A percentile compares a stretch with the other conserved stretches of the same genome.
Conservation (phyloP, 345 rosid species). For the Citrus reticulata region DNA sequence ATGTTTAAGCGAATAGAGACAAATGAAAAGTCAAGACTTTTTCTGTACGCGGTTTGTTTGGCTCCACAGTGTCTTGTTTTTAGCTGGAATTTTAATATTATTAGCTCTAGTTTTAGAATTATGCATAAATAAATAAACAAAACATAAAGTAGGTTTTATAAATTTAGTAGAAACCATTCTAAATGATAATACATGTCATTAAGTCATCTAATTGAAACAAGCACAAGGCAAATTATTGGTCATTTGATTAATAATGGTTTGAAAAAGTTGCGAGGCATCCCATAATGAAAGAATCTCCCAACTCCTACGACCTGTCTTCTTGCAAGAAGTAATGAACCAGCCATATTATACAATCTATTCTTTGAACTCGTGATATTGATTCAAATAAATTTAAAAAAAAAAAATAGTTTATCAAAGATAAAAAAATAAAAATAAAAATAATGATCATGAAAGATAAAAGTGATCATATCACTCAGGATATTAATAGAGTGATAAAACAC, state of each 20-base stretch:
- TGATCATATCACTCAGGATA: no score
- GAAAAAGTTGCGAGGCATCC: background rate
- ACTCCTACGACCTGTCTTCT: background rate
- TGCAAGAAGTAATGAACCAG: background rate
- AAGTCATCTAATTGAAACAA: background rate
- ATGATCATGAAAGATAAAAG: no score
- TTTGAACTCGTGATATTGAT: background rate
- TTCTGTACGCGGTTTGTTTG: background rate
- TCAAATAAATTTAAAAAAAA: no score
- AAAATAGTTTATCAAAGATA: no score
- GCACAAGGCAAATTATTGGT: background rate
- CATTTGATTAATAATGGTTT: background rate
- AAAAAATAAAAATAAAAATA: no score
- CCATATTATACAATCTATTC: background rate
- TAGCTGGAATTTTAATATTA: background rate
- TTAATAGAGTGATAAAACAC: no score
- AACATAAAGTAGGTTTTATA: no score
- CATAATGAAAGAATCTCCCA: background rate
- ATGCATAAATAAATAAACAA: no score
- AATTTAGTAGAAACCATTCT: background rate
- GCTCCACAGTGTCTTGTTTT: background rate
- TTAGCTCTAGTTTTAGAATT: background rate
- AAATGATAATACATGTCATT: background rate
- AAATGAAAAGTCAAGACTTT: no score
- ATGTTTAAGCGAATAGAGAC: no score